Percentiles rank a stretch among this genome's conserved stretches.
phyloP scores from a whole-genome alignment of 2,329 filamentous ascomycete species.

The Claviceps purpurea region DNA sequence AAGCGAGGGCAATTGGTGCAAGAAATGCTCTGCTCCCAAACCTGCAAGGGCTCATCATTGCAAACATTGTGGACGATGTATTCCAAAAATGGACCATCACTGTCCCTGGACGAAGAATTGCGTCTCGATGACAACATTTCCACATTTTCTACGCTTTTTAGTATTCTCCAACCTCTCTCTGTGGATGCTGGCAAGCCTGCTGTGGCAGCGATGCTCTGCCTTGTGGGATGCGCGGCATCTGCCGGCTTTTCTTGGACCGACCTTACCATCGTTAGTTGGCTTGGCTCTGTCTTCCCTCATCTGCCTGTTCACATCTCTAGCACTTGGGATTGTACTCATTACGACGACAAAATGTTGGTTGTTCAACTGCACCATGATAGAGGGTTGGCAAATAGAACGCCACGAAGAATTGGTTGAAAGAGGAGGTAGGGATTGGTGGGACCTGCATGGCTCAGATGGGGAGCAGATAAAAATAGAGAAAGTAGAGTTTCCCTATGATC shows the following conservation, averaged over 20 bases:
- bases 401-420: conserved; percentile 44
- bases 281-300: conserved; percentile 47
- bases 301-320: conserved; percentile 46
- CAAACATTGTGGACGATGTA: conserved; percentile 58
- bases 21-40: conserved; percentile 61
- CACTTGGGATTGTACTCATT: conserved; percentile 50
- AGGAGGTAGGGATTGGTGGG: conserved; percentile 32
- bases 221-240: conserved; percentile 54
- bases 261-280: conserved; percentile 41
- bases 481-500: conserved; percentile 72
- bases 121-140: conserved; percentile 68
- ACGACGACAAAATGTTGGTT: conserved; percentile 47
- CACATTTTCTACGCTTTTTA: conserved; percentile 71
- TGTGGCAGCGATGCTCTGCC: conserved; percentile 43
- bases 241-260: conserved; percentile 63
- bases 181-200: conserved; percentile 44
- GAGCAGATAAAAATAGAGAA: conserved; percentile 38
- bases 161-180: conserved; percentile 53
- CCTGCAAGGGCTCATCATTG: conserved; percentile 73
- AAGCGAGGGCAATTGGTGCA: conserved; percentile 46
- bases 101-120: conserved; percentile 79
- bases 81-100: conserved; percentile 77
- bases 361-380: conserved; percentile 68
- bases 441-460: conserved; percentile 20
- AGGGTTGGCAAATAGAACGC: conserved; percentile 59